Percentiles rank a stretch among this genome's conserved stretches.
phyloP scores from a whole-genome alignment of 2,329 filamentous ascomycete species.

The Trichoderma sp. region DNA sequence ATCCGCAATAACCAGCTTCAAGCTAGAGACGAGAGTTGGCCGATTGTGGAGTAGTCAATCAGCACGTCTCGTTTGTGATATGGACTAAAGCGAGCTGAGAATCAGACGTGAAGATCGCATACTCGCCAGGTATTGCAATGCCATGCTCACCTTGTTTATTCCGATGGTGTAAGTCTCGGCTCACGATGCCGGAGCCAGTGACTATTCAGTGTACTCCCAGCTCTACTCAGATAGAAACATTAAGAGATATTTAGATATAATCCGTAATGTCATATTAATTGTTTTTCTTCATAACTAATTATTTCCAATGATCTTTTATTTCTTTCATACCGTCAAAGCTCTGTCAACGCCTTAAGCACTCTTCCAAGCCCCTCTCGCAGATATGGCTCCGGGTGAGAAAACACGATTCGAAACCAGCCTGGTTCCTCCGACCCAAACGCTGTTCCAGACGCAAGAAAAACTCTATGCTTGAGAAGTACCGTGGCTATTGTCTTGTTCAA shows the following conservation, averaged over 20 bases:
- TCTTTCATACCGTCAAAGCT: not conserved
- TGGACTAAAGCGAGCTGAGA: no score
- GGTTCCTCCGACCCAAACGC: slow-evolving; percentile 41
- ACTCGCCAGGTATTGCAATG: not conserved
- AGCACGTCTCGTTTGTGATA: not conserved
- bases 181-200: not conserved
- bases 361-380: slow-evolving; percentile 31
- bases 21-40: not conserved
- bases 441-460: slow-evolving; percentile 41
- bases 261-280: not conserved
- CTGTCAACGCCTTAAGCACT: slow-evolving; percentile 14
- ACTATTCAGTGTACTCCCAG: not conserved
- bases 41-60: not conserved
- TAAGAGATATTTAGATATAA: no score
- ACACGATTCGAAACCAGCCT: slow-evolving; percentile 44
- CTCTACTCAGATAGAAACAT: not conserved
- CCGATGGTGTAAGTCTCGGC: not conserved
- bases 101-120: not conserved
- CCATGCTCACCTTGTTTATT: no score
- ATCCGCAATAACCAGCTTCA: not conserved
- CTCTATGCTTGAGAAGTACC: slow-evolving; percentile 34
- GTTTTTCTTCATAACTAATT: not conserved
- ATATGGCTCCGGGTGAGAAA: slow-evolving; percentile 37
- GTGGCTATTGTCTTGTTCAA: slow-evolving; percentile 33
- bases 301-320: not conserved